Base-by-base conservation (phyloP, 1,284 basidiomycete genomes). In the Pholiota adiposa region DNA sequence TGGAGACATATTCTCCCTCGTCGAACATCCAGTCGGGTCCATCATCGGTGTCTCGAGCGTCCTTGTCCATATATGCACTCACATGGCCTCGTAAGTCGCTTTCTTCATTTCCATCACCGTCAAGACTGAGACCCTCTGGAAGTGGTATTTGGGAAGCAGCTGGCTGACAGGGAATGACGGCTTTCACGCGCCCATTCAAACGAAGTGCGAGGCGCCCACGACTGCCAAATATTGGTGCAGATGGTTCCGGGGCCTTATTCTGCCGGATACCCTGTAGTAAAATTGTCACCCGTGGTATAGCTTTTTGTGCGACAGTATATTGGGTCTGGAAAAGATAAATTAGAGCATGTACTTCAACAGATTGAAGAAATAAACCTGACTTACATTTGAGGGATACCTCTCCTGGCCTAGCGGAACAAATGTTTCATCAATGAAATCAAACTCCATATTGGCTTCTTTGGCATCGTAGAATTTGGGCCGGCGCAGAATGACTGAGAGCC, bases 21-120 rank as follows among this genome's bases (percentile, higher is more conserved):
- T 76, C 72, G 58, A 75, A 73, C 61, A 68, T 63, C 68, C 68
- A 74, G 36, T 75, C 71, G 0, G 71, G 69, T 9, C 65, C 69
- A 54, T 74, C 72, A 48, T 73, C 70, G 2, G 41, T 4, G 25
- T 63, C 61, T 16, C 25, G 23, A 2, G 1, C 31, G 49, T 43
- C 56, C 16, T 50, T 58, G 1, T 43, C 54, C 25, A 27, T 21
- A 21, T 55, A 46, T 48, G 46, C 54, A 23, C 27, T 34, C 4
- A 44, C 53, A 19, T 51, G 36, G 19, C 16, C 9, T 4, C 40
- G 2, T 2, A 55, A n/a, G 14, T 69, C 58, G 0, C 41, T 31
- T 16, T 62, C 63, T 23, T 66, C 51, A 3, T 65, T 60, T 31
- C 29, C 11, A 11, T 31, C 29, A 11, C 29, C 29, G 29, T 31